Conservation (phyloP, 179 eudicot genomes). For the Drosera spatulata region DNA sequence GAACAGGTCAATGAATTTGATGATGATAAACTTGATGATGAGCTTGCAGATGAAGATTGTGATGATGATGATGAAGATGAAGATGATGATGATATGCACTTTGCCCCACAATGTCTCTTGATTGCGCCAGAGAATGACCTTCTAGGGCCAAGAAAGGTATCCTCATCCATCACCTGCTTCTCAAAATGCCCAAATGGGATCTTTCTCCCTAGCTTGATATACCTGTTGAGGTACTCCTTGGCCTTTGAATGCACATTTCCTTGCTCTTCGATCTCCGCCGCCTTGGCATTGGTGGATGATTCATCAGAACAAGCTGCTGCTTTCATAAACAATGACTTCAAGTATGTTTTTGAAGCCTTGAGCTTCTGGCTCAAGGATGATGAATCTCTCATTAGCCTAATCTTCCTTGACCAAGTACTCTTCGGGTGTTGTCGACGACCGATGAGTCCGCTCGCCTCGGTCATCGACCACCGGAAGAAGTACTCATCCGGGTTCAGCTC, state of each 20-base stretch:
- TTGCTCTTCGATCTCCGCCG: conserved; percentile 11
- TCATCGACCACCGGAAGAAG: conserved; percentile 50
- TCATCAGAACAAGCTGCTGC: conserved; percentile 26
- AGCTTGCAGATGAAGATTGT: conserved; percentile 25
- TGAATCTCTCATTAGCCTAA: conserved; percentile 29
- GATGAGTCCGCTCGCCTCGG: conserved; percentile 15
- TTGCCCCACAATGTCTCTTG: conserved; percentile 29
- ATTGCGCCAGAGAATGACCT: conserved; percentile 47
- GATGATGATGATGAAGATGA: conserved; percentile 16
- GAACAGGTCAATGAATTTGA: too few relatives aligned
- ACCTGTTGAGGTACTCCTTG: conserved; percentile 8
- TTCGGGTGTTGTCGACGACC: conserved; percentile 12
- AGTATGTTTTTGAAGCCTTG: conserved; percentile 18
- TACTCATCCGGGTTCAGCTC: conserved; percentile 50
- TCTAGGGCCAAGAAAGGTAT: conserved; percentile 22
- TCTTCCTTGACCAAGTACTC: conserved; percentile 47
- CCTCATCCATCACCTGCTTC: conserved; percentile 22
- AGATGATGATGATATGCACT: conserved; percentile 22
- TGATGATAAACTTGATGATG: conserved; percentile 11
- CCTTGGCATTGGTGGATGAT: conserved; percentile 8
- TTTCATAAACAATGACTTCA: conserved; percentile 16
- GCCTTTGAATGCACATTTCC: conserved; percentile 8
- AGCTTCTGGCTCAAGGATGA: conserved; percentile 32
- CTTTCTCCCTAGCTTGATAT: conserved; percentile 5
- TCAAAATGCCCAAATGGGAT: conserved; percentile 26